These are phyloP conservation scores for Pyrenula massariospora DNA, from an alignment of 495 filamentous ascomycete genomes.

Conservation along the genomic window DNA sequence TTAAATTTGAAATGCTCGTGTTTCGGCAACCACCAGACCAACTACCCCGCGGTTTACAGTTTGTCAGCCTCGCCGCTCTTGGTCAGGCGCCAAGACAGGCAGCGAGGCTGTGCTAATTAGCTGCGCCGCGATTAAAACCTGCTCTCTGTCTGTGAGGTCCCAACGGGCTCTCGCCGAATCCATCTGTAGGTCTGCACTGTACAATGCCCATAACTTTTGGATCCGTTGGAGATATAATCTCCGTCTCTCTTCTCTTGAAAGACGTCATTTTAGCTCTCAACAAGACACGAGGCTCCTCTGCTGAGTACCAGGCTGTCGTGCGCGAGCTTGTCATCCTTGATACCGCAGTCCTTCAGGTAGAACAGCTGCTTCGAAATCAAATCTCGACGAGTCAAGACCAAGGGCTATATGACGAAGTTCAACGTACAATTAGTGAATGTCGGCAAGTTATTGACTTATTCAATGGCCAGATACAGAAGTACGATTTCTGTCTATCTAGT, in stretches of 20 bases:
- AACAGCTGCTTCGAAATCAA: conserved; percentile 4
- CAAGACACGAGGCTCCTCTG: conserved; percentile 11
- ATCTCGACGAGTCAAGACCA: conserved; percentile 3
- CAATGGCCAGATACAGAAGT: conserved; percentile 1
- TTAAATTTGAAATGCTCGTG: no score
- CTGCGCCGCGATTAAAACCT: neutral
- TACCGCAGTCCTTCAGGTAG: conserved; percentile 13
- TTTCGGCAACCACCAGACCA: no score
- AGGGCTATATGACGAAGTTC: conserved; percentile 3
- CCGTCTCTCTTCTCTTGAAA: conserved; percentile 16
- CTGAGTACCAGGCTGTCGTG: conserved; percentile 14
- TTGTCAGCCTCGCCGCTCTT: no score
- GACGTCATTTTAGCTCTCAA: conserved; percentile 16
- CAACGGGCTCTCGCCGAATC: neutral
- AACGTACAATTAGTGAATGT: conserved; percentile 2
- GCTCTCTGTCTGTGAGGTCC: neutral
- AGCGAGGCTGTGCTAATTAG: neutral
- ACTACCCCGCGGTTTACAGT: no score
- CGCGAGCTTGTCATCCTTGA: conserved; percentile 16
- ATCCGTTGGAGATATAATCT: conserved; percentile 22
- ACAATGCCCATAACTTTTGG: conserved; percentile 19
- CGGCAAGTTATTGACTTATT: conserved; percentile 5
- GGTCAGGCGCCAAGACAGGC: no score
- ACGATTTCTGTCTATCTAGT: neutral
- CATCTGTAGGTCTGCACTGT: neutral